Conservation (phyloP, 2,329 filamentous ascomycete genomes). For the Mollisia scopiformis region DNA sequence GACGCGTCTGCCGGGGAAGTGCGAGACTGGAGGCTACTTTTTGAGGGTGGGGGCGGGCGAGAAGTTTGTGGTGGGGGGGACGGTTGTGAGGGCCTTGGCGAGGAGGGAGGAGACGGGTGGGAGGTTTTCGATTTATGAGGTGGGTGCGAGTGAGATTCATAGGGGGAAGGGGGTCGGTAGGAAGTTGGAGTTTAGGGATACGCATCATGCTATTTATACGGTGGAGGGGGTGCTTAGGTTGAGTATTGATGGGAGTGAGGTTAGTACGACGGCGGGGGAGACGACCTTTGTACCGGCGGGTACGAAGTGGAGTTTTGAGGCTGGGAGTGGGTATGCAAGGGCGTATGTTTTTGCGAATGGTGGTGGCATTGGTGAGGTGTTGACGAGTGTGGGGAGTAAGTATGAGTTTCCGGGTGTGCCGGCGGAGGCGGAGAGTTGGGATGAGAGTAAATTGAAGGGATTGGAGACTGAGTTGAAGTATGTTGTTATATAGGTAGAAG, state of each 20-base stretch:
- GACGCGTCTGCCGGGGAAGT: constrained; percentile 41
- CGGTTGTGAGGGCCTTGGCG: constrained; percentile 51
- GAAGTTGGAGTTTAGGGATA: constrained; percentile 46
- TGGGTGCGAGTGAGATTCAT: constrained; percentile 49
- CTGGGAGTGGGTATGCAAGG: constrained; percentile 26
- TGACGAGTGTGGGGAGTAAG: constrained; percentile 19
- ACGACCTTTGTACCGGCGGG: constrained; percentile 32
- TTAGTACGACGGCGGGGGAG: constrained; percentile 21
- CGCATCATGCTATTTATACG: constrained; percentile 56
- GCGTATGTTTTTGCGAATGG: constrained; percentile 33
- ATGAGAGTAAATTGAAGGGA: constrained; percentile 12
- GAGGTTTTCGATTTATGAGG: constrained; percentile 55
- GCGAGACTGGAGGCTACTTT: constrained; percentile 48
- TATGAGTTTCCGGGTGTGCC: constrained; percentile 23
- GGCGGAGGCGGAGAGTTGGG: constrained; percentile 11
- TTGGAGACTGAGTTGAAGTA: constrained; percentile 20
- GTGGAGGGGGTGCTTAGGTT: constrained; percentile 50
- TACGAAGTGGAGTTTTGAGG: constrained; percentile 20
- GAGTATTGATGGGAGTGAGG: constrained; percentile 38
- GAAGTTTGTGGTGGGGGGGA: constrained; percentile 47
- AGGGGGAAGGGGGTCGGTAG: constrained; percentile 38
- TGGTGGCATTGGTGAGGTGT: constrained; percentile 29
- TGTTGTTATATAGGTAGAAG: neutral
- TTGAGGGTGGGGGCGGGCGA: constrained; percentile 53
- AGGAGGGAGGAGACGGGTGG: constrained; percentile 49